These are phyloP conservation scores for Colletotrichum magnum DNA, from an alignment of 2,329 filamentous ascomycete genomes.

Conservation along the genomic window DNA sequence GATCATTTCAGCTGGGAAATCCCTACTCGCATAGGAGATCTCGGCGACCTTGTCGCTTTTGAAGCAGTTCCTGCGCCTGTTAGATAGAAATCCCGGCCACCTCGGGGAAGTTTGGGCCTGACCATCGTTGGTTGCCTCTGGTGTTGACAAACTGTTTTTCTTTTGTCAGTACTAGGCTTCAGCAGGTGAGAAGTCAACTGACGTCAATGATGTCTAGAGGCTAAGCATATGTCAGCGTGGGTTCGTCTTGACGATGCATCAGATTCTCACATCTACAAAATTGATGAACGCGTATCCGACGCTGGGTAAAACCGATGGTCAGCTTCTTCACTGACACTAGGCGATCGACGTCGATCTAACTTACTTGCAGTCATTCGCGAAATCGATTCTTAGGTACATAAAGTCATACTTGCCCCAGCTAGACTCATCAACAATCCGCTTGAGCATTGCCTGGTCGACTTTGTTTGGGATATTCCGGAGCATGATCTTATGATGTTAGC, in stretches of 20 bases:
- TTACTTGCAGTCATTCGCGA: conserved; percentile 86
- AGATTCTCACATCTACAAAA: conserved; percentile 79
- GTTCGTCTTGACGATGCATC: neutral
- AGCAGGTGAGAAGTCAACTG: conserved; percentile 47
- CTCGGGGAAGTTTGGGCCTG: conserved; percentile 42
- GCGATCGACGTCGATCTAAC: conserved; percentile 49
- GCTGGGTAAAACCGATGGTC: conserved; percentile 59
- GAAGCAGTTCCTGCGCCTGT: conserved; percentile 77
- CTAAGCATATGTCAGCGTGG: conserved; percentile 61
- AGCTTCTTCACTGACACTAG: neutral
- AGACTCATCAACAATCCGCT: conserved; percentile 82
- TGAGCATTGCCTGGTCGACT: conserved; percentile 82
- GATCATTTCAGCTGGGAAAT: accelerated
- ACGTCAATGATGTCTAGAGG: conserved; percentile 81
- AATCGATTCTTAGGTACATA: conserved; percentile 93
- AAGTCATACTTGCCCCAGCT: conserved; percentile 92
- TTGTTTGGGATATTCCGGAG: conserved; percentile 95
- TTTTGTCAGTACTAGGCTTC: conserved; percentile 44
- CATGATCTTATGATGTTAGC: conserved; percentile 79
- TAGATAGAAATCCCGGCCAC: neutral
- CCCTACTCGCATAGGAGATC: conserved; percentile 94
- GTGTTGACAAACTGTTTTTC: conserved; percentile 76
- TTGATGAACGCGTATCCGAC: conserved; percentile 99
- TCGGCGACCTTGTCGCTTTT: conserved; percentile 88
- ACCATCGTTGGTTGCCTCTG: conserved; percentile 80